These are phyloP conservation scores for Bipolaris cookei DNA, from an alignment of 2,329 filamentous ascomycete species.

Conservation along the genomic window DNA sequence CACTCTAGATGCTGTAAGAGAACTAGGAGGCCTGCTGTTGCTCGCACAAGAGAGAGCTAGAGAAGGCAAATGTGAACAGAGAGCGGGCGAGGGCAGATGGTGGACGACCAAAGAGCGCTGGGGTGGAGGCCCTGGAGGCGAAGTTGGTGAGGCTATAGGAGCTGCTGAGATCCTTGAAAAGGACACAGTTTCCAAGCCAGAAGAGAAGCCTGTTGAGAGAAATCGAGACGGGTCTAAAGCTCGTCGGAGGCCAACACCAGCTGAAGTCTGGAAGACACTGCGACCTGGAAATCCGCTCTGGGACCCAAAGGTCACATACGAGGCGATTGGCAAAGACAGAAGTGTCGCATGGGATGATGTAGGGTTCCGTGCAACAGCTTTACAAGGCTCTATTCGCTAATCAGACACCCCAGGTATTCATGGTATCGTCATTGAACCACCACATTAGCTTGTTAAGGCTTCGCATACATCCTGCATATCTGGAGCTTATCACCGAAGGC, in stretches of 20 bases:
- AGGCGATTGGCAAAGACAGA: slow-evolving; percentile 61
- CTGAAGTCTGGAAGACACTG: slow-evolving; percentile 61
- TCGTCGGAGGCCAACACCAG: slow-evolving; percentile 53
- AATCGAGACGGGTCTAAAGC: slow-evolving; percentile 38
- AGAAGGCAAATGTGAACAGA: slow-evolving; percentile 58
- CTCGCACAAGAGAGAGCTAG: slow-evolving; percentile 66
- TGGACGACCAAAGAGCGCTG: slow-evolving; percentile 64
- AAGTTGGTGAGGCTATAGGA: slow-evolving; percentile 47
- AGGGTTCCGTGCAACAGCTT: slow-evolving; percentile 32
- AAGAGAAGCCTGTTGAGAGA: slow-evolving; percentile 45
- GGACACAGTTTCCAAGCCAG: slow-evolving; percentile 37
- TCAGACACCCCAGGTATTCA: slow-evolving; percentile 58
- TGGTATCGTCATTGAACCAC: slow-evolving; percentile 68
- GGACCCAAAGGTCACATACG: slow-evolving; percentile 63
- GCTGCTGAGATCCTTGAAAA: slow-evolving; percentile 32
- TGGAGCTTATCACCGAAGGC: slow-evolving; percentile 61
- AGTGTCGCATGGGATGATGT: slow-evolving; percentile 61
- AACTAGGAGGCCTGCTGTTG: slow-evolving; percentile 63
- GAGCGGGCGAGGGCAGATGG: slow-evolving; percentile 64
- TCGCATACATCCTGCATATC: slow-evolving; percentile 62
- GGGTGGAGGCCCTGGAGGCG: slow-evolving; percentile 60
- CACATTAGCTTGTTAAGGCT: slow-evolving; percentile 66
- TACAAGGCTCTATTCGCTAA: slow-evolving; percentile 16
- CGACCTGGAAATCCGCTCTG: slow-evolving; percentile 59
- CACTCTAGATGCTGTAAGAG: slow-evolving; percentile 61